Evolutionary conservation across 2,329 filamentous ascomycete species (phyloP), one percentile per base, ranked within the genome.

Genomic region (Colletotrichum lentis): DNA sequence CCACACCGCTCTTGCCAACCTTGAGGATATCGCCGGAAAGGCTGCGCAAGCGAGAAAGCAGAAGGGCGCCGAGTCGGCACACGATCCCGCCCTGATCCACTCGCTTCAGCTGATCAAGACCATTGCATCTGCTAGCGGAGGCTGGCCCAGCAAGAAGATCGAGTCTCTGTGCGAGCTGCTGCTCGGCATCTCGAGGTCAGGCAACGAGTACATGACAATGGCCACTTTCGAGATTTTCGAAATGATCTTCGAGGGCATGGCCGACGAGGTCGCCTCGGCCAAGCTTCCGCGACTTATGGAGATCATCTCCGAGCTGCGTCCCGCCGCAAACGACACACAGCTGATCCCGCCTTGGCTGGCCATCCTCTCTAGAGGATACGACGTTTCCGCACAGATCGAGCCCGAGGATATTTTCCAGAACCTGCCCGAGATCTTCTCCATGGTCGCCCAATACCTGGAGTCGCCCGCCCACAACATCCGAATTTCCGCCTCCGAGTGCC

Each of bases 221-320:
- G 91, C 93, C 12, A 92, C 94, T 0, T 97, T 99, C 74, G 95
- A 97, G 72, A 95, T 98, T 4, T 99, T 99, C 74, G 96, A 99
- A 78, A 91, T 97, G 77, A 97, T 98, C 52, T 98, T 99, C 72
- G 91, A 91, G 73, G 91, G 94, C 8, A 94, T 99, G 91, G 88
- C 84, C n/a, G 91, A 94, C 72, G 93, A 97, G 72, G 86, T 94
- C 56, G 92, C 94, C 0, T 96, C 94, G 3, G 88, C 93, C 1
- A 99, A 98, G 80, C 85, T 99, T 14, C 94, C 94, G 3, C 88
- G 92, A 64, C 85, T 99, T 14, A 86, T 98, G 74, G 94, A 97
- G 71, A 94, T 96, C 60, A 97, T 99, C 72, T 90, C 91, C 14
- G 94, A 98, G 77, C 82, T 99, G 72, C 93, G 95, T 73, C 96